These are phyloP conservation scores for Pistacia atlantica DNA, from an alignment of 345 rosid genomes.

Conservation along the genomic window DNA sequence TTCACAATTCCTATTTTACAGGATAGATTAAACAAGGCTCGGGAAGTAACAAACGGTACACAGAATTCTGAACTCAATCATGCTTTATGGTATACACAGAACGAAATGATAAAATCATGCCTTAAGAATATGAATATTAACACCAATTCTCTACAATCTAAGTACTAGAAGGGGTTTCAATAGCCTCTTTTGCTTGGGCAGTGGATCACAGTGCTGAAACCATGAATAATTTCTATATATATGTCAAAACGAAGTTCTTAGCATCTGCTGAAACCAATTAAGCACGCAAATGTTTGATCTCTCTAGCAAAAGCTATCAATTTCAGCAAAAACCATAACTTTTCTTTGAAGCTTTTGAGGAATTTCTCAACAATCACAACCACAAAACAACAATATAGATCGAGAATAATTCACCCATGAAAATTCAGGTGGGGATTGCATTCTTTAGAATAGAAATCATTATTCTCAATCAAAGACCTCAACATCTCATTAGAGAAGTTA, in stretches of 20 bases:
- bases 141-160: not conserved
- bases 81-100: not conserved
- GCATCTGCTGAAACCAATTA: not conserved
- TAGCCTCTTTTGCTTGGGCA: not conserved
- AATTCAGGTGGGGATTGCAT: conserved; percentile 46
- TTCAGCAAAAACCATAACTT: not conserved
- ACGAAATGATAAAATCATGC: not conserved
- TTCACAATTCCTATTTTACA: not conserved
- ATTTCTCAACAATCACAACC: not conserved
- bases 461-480: conserved; percentile 46
- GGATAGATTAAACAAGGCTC: not conserved
- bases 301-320: not conserved
- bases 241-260: not conserved
- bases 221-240: not conserved
- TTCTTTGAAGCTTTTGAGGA: not conserved
- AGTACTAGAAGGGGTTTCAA: too few species aligned
- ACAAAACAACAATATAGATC: not conserved
- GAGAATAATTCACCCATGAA: not conserved
- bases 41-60: not conserved
- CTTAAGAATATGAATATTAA: not conserved
- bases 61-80: not conserved
- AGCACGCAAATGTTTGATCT: not conserved
- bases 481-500: conserved; percentile 42
- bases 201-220: not conserved
- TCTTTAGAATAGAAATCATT: conserved; percentile 57